phyloP scores from a whole-genome alignment of 2,329 filamentous ascomycete species.

The Verticillium nubilum region DNA sequence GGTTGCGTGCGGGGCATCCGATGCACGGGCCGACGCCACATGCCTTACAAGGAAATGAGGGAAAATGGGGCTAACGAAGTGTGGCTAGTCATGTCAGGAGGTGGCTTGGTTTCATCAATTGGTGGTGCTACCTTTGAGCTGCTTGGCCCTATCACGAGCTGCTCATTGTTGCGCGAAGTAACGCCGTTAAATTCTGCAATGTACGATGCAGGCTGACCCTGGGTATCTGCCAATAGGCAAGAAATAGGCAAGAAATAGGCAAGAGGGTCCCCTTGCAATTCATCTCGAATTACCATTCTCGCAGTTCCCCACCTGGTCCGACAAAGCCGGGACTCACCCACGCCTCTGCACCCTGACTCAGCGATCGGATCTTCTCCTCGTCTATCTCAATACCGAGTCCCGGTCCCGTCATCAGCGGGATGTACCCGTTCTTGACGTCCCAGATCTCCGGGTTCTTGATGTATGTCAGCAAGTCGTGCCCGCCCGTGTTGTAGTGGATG shows the following conservation, averaged over 20 bases:
- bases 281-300: conserved; percentile 54
- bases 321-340: conserved; percentile 65
- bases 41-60: background rate
- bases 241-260: no score
- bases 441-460: conserved; percentile 60
- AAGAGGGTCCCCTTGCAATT: no score
- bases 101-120: background rate
- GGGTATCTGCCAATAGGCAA: no score
- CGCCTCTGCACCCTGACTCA: conserved; percentile 51
- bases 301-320: conserved; percentile 59
- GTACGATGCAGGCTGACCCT: no score
- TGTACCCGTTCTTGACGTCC: conserved; percentile 60
- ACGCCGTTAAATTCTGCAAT: no score
- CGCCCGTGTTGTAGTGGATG: conserved; percentile 71
- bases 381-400: conserved; percentile 68
- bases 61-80: background rate
- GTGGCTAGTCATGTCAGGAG: background rate
- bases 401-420: conserved; percentile 52
- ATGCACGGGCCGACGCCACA: background rate
- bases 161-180: no score
- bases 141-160: no score
- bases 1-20: background rate
- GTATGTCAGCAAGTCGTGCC: conserved; percentile 62
- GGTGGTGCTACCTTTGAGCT: background rate
- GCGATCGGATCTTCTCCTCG: conserved; percentile 58